Evolutionary conservation across 2,329 filamentous ascomycete genomes (phyloP).

Genomic region (Hymenoscyphus fructigenus): DNA sequence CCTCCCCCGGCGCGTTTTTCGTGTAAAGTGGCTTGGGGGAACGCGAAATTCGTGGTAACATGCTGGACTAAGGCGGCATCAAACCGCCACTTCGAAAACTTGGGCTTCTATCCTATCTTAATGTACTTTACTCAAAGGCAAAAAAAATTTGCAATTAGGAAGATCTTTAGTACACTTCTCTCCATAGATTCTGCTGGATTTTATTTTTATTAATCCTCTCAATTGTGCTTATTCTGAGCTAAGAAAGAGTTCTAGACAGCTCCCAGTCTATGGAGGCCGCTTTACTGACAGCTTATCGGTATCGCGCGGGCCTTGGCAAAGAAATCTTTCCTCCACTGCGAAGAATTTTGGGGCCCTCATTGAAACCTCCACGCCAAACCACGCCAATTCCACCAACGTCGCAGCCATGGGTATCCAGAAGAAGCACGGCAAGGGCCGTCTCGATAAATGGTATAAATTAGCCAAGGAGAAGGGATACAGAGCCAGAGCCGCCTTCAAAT

Average conservation of each 20-base stretch:
- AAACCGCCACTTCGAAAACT: not conserved
- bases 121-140: not conserved
- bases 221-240: not conserved
- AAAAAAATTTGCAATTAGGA: not conserved
- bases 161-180: not conserved
- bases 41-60: not conserved
- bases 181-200: not conserved
- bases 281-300: constrained; percentile 10
- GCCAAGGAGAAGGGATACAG: constrained; percentile 98
- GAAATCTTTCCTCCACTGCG: constrained; percentile 11
- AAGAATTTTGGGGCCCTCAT: not conserved
- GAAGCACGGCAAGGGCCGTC: constrained; percentile 97
- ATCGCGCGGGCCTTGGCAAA: constrained; percentile 16
- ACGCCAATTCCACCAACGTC: constrained; percentile 1
- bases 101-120: too few relatives aligned
- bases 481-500: constrained; percentile 93
- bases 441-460: constrained; percentile 98
- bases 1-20: too few relatives aligned
- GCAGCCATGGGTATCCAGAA: constrained; percentile 87
- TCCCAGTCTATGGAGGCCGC: not conserved
- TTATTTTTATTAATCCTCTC: not conserved
- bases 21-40: too few relatives aligned
- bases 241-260: not conserved
- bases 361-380: constrained; percentile 7
- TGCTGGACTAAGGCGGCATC: not conserved